Evolutionary conservation across 345 rosid genomes (phyloP), one percentile per base, ranked within the genome.

Genomic region (Rubroshorea leprosula): DNA sequence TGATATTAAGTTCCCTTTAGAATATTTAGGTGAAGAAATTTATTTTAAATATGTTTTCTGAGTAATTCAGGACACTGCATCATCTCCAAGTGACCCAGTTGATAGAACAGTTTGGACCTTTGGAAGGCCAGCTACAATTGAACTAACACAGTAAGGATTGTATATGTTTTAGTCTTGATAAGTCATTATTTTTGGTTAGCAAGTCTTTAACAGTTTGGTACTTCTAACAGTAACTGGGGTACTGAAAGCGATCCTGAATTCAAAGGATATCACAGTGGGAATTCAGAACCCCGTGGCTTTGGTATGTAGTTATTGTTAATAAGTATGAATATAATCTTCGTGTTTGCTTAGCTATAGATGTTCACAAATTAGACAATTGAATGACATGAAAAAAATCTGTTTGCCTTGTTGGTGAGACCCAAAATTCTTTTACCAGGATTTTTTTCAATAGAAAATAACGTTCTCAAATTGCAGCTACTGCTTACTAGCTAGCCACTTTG

Each of bases 241-340:
- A 92, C 91, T 39, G 98, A 92, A 77, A 86, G 77, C 57, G 94
- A 89, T 77, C 83, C 85, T 1, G 94, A 81, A 44, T 89, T 92
- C 74, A 83, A 89, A 73, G 96, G 94, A 52, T 93, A 87, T 70
- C 97, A 93, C 71, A 93, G 74, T 70, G 92, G 99, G 63, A 89
- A 93, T 73, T 77, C 94, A 9, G 97, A 93, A 35, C 99, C 96
- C 67, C 81, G 82, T 63, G 97, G 96, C 63, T 89, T 87, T 68
- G 99, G 96, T 93, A 81, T 45, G 70, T 39, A 49, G 27, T 51
- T 58, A 31, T 65, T 47, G 23, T 21, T 5, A 3, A 27, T 27
- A 4, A 3, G 31, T 27, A 27, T 27, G 31, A 27, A 3, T 27
- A 27, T 27, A 8, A 27, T 27, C 31, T 4, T 8, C 31, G 8